Conservation (phyloP, 352 stramenopile species). For the Globisporangium uncinulatum region DNA sequence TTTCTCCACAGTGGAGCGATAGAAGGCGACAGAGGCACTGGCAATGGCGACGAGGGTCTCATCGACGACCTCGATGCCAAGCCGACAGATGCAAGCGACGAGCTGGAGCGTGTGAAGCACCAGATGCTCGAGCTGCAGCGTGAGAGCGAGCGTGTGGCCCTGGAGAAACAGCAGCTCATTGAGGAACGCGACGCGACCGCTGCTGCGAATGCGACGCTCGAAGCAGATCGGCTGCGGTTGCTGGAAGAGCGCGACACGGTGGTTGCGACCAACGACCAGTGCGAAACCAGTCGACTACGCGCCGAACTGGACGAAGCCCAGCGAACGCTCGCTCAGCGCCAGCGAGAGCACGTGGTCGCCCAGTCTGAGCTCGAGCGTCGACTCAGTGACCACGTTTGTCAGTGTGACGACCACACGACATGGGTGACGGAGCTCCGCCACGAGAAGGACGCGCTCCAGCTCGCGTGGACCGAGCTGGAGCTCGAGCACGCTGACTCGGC, state of each 20-base stretch:
- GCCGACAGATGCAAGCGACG: slow-evolving; percentile 19
- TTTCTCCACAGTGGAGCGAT: slow-evolving; percentile 3
- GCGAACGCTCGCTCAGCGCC: slow-evolving; percentile 12
- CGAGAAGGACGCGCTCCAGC: slow-evolving; percentile 30
- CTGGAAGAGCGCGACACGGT: slow-evolving; percentile 8
- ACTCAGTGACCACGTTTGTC: slow-evolving; percentile 20
- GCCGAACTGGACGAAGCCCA: slow-evolving; percentile 1
- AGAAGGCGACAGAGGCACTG: not conserved
- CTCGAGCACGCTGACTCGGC: slow-evolving; percentile 42
- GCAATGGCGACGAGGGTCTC: slow-evolving; percentile 3
- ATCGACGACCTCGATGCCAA: slow-evolving; percentile 24
- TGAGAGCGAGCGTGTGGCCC: slow-evolving; percentile 1
- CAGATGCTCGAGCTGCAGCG: slow-evolving; percentile 9
- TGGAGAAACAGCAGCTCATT: slow-evolving; percentile 6
- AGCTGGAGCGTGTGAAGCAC: slow-evolving; percentile 7
- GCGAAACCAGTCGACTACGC: not conserved
- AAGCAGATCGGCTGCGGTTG: slow-evolving; percentile 1
- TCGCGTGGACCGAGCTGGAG: slow-evolving; percentile 42
- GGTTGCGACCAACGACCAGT: slow-evolving; percentile 3
- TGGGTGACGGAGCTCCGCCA: slow-evolving; percentile 30
- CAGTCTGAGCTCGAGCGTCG: slow-evolving; percentile 19
- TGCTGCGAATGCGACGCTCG: slow-evolving; percentile 2
- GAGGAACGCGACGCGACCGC: slow-evolving; percentile 21
- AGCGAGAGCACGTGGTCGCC: slow-evolving; percentile 12
- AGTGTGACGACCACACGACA: slow-evolving; percentile 14